Conservation (phyloP, 2,329 filamentous ascomycete genomes). For the Pestalotiopsis sp. region DNA sequence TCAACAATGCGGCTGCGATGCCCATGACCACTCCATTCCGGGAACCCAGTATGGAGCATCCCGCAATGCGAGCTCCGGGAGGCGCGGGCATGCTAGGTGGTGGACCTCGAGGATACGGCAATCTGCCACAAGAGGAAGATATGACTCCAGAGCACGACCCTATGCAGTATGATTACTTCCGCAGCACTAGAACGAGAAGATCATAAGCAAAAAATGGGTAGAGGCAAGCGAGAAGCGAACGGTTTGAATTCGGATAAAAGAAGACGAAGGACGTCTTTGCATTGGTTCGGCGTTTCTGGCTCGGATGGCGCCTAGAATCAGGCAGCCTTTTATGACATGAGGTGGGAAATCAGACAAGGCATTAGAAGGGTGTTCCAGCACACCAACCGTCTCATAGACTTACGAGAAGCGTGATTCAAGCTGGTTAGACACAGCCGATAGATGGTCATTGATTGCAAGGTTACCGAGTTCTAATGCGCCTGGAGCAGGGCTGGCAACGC, state of each 20-base stretch:
- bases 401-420: not conserved
- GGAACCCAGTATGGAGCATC: conserved; percentile 35
- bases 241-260: not conserved
- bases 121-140: conserved; percentile 57
- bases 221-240: not conserved
- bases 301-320: not conserved
- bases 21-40: conserved; percentile 42
- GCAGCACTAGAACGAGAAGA: conserved; percentile 27
- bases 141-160: conserved; percentile 42
- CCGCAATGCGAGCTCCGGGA: conserved; percentile 24
- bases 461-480: conserved; percentile 4
- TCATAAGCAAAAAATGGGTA: not conserved
- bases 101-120: conserved; percentile 62
- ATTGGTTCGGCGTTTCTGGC: conserved; percentile 6
- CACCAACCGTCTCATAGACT: not conserved
- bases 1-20: conserved; percentile 55
- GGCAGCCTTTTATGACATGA: conserved; percentile 8
- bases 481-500: conserved; percentile 6
- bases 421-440: not conserved
- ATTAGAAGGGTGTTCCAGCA: conserved; percentile 3
- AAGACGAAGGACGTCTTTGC: not conserved
- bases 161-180: conserved; percentile 60
- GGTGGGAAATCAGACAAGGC: not conserved
- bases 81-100: conserved; percentile 56
- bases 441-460: not conserved